Percentiles rank a stretch among this genome's conserved stretches.
Evolutionary conservation across 192 early-diverging fungal species (phyloP).

Genomic region (Backusella westeae): DNA sequence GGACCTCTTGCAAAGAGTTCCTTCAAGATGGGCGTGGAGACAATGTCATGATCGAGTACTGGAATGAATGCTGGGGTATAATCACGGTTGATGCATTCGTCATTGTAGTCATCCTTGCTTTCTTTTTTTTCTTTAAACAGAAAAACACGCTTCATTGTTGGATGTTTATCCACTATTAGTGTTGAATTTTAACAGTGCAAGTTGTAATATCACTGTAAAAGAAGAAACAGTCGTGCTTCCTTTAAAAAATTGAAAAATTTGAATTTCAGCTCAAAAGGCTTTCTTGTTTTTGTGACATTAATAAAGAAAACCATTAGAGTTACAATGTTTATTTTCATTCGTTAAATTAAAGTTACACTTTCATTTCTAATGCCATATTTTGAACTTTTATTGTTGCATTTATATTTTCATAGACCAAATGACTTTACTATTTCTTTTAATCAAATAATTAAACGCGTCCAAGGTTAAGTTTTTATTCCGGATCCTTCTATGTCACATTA

Average conservation of each 20-base stretch:
- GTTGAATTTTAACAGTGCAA: background rate
- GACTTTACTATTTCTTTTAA: no score
- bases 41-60: slow-evolving; percentile 17
- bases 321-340: background rate
- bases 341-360: background rate
- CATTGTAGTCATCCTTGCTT: slow-evolving; percentile 14
- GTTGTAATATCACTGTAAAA: background rate
- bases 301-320: background rate
- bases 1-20: slow-evolving; percentile 22
- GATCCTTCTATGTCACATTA: background rate
- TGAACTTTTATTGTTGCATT: background rate
- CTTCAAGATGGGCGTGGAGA: slow-evolving; percentile 10
- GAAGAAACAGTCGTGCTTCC: background rate
- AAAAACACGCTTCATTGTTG: slow-evolving; percentile 3
- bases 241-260: background rate
- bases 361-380: background rate
- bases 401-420: background rate
- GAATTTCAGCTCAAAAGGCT: background rate
- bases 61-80: slow-evolving; percentile 27
- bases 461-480: background rate
- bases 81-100: background rate
- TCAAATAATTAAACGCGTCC: background rate
- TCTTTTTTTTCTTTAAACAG: slow-evolving; percentile 28
- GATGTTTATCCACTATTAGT: background rate
- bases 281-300: no score